Base-by-base conservation (phyloP, 2,329 filamentous ascomycete genomes). In the Calonectria pseudoreteaudii region DNA sequence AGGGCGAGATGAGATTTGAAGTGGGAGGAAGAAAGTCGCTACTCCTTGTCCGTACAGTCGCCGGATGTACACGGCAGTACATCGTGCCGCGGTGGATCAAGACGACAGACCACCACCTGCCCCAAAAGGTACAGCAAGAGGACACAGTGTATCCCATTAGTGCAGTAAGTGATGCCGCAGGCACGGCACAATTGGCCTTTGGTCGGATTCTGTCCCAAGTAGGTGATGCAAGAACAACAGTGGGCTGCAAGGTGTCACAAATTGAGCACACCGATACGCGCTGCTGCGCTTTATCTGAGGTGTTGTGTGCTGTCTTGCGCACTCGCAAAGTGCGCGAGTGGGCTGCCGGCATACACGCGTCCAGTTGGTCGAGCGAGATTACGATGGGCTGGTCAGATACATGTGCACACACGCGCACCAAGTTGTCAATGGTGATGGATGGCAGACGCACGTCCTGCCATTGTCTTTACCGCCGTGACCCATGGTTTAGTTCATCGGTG, bases 351-450 rank as follows among this genome's bases (percentile, higher is more conserved):
- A 28, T 36, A 62, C 36, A 34, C 56, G 56, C 36, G 64, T 52
- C 44, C 65, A 23, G 34, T 47, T 31, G 30, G 36, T 26, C 23
- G 53, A 68, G 64, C 65, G 70, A 72, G 65, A 72, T 72, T 72
- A 23, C 53, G 70, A 72, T 72, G 70, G 52, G 60, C 70, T 72
- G 44, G 58, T 53, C 64, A 67, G 26, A 62, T 49, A 56, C 34
- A 58, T 20, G 41, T 44, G 41, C 50, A 44, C 41, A 14, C 14
- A 58, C 16, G 26, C 23, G 36, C 36, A 53, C 34, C 20, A 53
- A 58, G 50, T 47, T 28, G 4, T 16, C n/a, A 18, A 30, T 28
- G 23, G 28, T 18, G 38, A 65, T 62, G 13, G 38, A 65, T 62
- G 13, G 53, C n/a, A 28, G 26, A 53, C 28, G 50, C 28, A 26